These are phyloP conservation scores for Xerocomellus intermedius DNA, from an alignment of 768 basidiomycete genomes.

Conservation along the genomic window DNA sequence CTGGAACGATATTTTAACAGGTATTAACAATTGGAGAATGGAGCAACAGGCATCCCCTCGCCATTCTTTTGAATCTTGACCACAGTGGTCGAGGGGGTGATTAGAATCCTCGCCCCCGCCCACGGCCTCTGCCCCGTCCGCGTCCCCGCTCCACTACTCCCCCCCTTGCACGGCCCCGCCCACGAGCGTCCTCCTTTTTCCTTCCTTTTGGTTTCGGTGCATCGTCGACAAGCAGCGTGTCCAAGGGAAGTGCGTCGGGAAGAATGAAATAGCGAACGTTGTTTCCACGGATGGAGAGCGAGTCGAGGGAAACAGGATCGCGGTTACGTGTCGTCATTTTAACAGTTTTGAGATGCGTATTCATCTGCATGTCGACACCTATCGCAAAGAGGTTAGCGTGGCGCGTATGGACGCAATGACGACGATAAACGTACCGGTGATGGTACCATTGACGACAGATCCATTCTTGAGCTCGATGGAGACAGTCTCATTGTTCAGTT, in stretches of 20 bases:
- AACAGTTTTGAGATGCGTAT: slow-evolving; percentile 96
- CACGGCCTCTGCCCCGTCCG: slow-evolving; percentile 55
- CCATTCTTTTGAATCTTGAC: slow-evolving; percentile 1
- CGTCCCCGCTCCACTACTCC: slow-evolving; percentile 46
- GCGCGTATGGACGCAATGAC: background rate
- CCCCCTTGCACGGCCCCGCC: slow-evolving; percentile 51
- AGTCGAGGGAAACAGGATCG: slow-evolving; percentile 82
- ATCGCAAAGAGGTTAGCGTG: slow-evolving; percentile 8
- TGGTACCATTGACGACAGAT: slow-evolving; percentile 91
- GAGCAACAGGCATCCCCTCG: slow-evolving; percentile 1
- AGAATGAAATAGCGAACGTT: slow-evolving; percentile 96
- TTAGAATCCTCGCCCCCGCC: slow-evolving; percentile 45
- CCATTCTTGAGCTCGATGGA: slow-evolving; percentile 99
- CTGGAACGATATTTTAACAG: slow-evolving; percentile 22
- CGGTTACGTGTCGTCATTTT: slow-evolving; percentile 94
- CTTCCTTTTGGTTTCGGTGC: slow-evolving; percentile 92
- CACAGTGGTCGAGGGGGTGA: background rate
- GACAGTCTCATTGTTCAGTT: slow-evolving; percentile 98
- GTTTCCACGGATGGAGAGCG: slow-evolving; percentile 93
- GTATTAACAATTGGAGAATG: slow-evolving; percentile 21
- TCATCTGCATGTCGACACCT: slow-evolving; percentile 99
- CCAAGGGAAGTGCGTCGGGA: slow-evolving; percentile 95
- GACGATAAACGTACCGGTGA: slow-evolving; percentile 68
- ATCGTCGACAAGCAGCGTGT: slow-evolving; percentile 96
- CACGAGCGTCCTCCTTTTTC: slow-evolving; percentile 83